Conservation (phyloP, 2,329 filamentous ascomycete genomes). For the Aspergillus terreus region DNA sequence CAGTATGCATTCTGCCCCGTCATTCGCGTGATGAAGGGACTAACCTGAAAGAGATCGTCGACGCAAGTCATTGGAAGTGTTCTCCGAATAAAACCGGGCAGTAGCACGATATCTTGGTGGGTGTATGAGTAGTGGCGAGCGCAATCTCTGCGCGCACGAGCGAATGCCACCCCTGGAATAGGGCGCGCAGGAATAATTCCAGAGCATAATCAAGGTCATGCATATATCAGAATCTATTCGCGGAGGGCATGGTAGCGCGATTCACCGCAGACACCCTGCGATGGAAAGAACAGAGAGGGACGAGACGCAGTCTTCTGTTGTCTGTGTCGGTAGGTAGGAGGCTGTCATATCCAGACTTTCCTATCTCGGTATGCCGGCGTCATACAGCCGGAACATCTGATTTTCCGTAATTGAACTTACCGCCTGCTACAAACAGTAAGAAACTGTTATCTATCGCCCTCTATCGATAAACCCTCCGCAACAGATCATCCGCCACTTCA, state of each 20-base stretch:
- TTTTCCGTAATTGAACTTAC: constrained; percentile 8
- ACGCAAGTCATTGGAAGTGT: constrained; percentile 2
- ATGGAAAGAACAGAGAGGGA: constrained; percentile 2
- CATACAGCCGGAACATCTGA: constrained; percentile 11
- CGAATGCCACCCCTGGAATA: constrained; percentile 28
- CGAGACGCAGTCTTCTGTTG: background rate
- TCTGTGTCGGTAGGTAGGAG: background rate
- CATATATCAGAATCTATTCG: background rate
- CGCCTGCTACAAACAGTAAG: constrained; percentile 9
- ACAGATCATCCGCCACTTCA: background rate
- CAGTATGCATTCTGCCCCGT: constrained; percentile 4
- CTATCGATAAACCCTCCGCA: constrained; percentile 4
- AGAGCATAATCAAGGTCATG: constrained; percentile 20
- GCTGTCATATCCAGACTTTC: constrained; percentile 6
- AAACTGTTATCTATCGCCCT: background rate
- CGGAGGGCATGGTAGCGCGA: constrained; percentile 21
- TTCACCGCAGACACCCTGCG: constrained; percentile 16
- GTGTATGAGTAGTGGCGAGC: constrained; percentile 15
- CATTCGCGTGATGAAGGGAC: background rate
- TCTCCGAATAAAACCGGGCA: constrained; percentile 11
- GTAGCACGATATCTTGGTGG: constrained; percentile 12
- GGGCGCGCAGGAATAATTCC: constrained; percentile 26
- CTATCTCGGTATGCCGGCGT: constrained; percentile 16
- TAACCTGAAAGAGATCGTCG: constrained; percentile 28
- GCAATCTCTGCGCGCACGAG: constrained; percentile 23